Evolutionary conservation across 257 asterid genomes (phyloP).

Genomic region (Gentiana straminea): DNA sequence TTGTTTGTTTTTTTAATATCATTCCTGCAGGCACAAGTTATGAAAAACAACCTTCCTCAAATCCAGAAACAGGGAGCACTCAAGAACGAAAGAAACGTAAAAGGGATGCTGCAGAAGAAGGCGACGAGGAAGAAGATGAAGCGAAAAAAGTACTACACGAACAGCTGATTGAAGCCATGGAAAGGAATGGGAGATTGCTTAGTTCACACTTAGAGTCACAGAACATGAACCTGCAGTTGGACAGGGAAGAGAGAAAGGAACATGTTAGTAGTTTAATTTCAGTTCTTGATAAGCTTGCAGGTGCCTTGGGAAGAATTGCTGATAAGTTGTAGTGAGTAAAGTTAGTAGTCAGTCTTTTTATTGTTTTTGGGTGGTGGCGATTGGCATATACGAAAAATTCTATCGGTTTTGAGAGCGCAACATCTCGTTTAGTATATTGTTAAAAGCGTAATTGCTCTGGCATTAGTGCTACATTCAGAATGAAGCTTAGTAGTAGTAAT

Average conservation of each 20-base stretch:
- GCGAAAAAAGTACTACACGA: conserved; percentile 33
- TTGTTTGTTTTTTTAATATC: conserved; percentile 1
- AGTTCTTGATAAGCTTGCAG: conserved; percentile 67
- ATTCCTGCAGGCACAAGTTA: conserved; percentile 37
- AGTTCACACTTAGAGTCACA: conserved; percentile 70
- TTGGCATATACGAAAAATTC: too few relatives aligned
- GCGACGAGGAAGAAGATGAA: conserved; percentile 24
- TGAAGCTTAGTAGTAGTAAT: too few relatives aligned
- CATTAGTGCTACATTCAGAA: too few relatives aligned
- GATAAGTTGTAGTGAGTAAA: conserved; percentile 45
- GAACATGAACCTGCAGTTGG: conserved; percentile 44
- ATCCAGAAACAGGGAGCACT: conserved; percentile 25
- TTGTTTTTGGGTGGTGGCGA: neutral
- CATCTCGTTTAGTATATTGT: too few relatives aligned
- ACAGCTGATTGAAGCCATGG: conserved; percentile 45
- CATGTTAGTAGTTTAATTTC: conserved; percentile 51
- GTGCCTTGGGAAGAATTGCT: conserved; percentile 78
- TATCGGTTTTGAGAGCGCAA: too few relatives aligned
- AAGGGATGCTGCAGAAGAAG: conserved; percentile 26
- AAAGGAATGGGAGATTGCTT: conserved; percentile 59
- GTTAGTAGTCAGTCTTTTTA: conserved; percentile 13
- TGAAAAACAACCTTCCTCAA: conserved; percentile 36
- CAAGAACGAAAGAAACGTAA: conserved; percentile 59
- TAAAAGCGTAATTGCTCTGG: too few relatives aligned
- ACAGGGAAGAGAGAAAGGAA: conserved; percentile 63